Evolutionary conservation across 2,329 filamentous ascomycete genomes (phyloP), one percentile per base, ranked within the genome.

Genomic region (Penicillium rolfsii): DNA sequence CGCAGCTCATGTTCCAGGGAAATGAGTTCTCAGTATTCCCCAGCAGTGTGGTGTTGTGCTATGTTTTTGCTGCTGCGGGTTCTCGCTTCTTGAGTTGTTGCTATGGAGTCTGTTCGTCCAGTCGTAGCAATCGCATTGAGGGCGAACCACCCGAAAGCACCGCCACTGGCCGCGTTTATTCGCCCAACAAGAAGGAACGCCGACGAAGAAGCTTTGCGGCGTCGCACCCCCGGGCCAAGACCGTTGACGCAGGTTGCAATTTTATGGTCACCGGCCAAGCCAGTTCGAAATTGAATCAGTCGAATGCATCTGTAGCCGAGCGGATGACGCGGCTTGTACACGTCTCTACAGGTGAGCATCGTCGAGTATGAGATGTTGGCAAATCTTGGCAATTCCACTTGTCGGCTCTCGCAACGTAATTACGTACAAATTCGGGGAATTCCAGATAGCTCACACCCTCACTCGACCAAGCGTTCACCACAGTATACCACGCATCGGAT

Each of bases 131-230:
- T 22, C 19, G 11, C 33, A 38, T 26, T 26, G 14, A 28, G 43
- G 28, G 22, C 49, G 33, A 52, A 22, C 22, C 19, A 38, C 8
- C 11, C 49, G 26, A 11, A 38, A 9, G 24, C 43, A 46, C 49
- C 19, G 30, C 46, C 45, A 56, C 19, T 19, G 9, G 12, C 11
- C n/a, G 11, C 41, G 22, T 30, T 53, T 5, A 60, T 60, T 60
- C 38, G 58, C 19, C 35, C 8, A 50, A 28, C 19, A 6, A 48
- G 26, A 28, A 50, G n/a, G 16, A 40, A 30, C 26, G 8, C 19
- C 16, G 26, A 7, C 16, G 46, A 22, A 30, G 58, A 60, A 60
- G 58, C 58, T 60, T 52, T 46, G 53, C 16, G 58, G 58, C 53
- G 30, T 52, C 35, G 46, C 30, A 19, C 50, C 19, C 5, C 19